Evolutionary conservation across 441 rosid species (phyloP).

Genomic region (Populus tomentosa): DNA sequence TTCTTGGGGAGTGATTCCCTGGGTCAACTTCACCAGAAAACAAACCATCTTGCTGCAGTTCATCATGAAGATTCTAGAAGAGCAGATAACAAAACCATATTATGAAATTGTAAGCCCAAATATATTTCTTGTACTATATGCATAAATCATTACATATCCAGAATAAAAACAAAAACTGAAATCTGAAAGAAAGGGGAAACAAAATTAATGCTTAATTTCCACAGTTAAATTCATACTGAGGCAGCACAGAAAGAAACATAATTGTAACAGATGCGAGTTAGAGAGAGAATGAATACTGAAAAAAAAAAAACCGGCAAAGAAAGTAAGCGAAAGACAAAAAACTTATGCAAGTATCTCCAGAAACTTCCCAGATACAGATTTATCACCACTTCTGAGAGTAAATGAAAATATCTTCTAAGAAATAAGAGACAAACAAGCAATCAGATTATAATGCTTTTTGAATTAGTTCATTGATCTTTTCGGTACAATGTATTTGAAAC

Average conservation of each 20-base stretch:
- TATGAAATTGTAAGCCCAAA: not conserved
- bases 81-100: slow-evolving; percentile 15
- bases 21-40: slow-evolving; percentile 24
- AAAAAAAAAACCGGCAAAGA: not conserved
- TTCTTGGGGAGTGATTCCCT: slow-evolving; percentile 20
- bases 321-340: not conserved
- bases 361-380: not conserved
- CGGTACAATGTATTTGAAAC: not conserved
- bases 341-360: not conserved
- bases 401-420: no score
- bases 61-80: slow-evolving; percentile 43
- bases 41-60: slow-evolving; percentile 24
- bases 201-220: not conserved
- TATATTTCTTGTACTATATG: not conserved
- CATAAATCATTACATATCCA: not conserved
- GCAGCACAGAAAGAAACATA: not conserved
- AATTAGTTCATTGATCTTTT: not conserved
- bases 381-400: no score
- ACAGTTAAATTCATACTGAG: not conserved
- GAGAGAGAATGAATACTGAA: not conserved
- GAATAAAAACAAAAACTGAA: not conserved
- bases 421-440: not conserved
- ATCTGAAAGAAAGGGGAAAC: not conserved
- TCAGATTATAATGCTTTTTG: not conserved
- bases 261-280: not conserved